A percentile compares a stretch with the other conserved stretches of the same genome.
These are phyloP conservation scores for Cucumis hystrix DNA, from an alignment of 306 rosid genomes.

Conservation along the genomic window DNA sequence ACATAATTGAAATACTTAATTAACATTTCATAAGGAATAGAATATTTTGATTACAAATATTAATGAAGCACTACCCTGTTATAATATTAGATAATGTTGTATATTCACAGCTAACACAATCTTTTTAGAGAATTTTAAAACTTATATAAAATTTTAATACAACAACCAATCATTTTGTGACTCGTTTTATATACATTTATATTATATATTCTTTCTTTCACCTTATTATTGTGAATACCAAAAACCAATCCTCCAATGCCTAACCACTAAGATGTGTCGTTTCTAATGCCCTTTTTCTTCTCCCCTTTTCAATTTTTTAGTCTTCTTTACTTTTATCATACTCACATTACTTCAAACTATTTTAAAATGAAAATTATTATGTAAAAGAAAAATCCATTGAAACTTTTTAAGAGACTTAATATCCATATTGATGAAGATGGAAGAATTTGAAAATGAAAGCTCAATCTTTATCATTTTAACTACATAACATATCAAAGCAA, in stretches of 20 bases:
- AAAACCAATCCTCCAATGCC: conserved; percentile 1
- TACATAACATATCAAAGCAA: no score
- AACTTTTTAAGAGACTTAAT: no score
- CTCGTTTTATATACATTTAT: not conserved
- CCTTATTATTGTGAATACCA: not conserved
- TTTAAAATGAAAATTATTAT: not conserved
- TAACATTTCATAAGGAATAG: not conserved
- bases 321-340: not conserved
- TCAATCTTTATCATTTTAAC: no score
- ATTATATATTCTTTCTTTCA: not conserved
- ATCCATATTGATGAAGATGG: no score
- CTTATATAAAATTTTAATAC: no score
- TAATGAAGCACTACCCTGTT: not conserved
- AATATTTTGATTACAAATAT: not conserved
- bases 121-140: no score
- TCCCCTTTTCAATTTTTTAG: not conserved
- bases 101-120: not conserved
- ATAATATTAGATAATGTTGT: conserved; percentile 4
- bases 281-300: not conserved
- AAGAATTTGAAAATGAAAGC: no score
- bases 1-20: not conserved
- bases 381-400: not conserved
- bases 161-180: not conserved
- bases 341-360: not conserved
- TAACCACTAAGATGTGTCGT: not conserved